Evolutionary conservation across 2,329 filamentous ascomycete genomes (phyloP).

Genomic region (Colletotrichum sp.): DNA sequence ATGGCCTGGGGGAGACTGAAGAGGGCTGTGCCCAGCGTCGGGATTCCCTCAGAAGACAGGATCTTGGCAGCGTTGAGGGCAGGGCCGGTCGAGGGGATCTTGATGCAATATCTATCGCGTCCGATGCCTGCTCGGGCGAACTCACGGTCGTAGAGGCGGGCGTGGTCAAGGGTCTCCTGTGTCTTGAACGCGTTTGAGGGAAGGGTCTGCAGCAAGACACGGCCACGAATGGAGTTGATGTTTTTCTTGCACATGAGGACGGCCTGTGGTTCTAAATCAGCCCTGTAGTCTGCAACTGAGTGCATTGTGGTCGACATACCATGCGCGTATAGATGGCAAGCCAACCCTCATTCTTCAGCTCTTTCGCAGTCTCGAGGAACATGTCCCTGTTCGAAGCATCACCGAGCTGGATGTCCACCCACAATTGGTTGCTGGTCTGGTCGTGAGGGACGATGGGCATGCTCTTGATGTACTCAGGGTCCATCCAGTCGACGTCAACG

Average conservation of each 20-base stretch:
- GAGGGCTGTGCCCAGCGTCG: conserved; percentile 51
- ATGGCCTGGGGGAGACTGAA: conserved; percentile 54
- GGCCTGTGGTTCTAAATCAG: conserved; percentile 30
- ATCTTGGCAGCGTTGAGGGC: conserved; percentile 49
- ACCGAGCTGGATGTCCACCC: conserved; percentile 51
- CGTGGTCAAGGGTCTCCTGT: conserved; percentile 49
- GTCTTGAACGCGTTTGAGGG: conserved; percentile 51
- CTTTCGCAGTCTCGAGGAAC: conserved; percentile 43
- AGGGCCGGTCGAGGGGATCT: conserved; percentile 54
- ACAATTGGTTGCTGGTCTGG: conserved; percentile 55
- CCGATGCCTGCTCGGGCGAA: conserved; percentile 48
- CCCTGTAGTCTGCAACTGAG: too few species aligned
- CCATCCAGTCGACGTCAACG: conserved; percentile 58
- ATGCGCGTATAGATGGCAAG: conserved; percentile 52
- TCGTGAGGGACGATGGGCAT: conserved; percentile 50
- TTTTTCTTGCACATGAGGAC: conserved; percentile 52
- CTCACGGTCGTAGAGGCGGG: conserved; percentile 49
- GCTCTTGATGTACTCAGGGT: conserved; percentile 49
- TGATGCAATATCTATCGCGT: conserved; percentile 53
- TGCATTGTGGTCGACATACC: conserved; percentile 24
- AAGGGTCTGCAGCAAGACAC: conserved; percentile 53
- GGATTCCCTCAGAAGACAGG: conserved; percentile 47
- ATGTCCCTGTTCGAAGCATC: conserved; percentile 47
- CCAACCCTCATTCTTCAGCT: conserved; percentile 50
- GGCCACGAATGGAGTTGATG: conserved; percentile 48